Base-by-base conservation (phyloP, 176 grass and related monocot genomes). In the Musa acuminata region DNA sequence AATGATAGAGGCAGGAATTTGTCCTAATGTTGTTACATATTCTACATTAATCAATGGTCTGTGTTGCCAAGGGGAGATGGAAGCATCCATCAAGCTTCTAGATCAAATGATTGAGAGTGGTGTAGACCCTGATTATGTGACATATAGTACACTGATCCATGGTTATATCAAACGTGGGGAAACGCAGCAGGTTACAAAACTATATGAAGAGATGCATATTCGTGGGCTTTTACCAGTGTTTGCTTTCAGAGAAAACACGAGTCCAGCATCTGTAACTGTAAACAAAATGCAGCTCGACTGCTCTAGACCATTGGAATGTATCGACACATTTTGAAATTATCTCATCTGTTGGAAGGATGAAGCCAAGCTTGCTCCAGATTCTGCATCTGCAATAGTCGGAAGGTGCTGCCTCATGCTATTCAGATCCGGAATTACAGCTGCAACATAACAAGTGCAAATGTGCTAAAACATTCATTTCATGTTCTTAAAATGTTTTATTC, bases 71-170 rank as follows among this genome's bases (percentile, higher is more conserved):
- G 94, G 94, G 60, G 87, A 98, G 75, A 93, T 90, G 87, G 84
- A 98, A 80, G 90, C 92, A 85, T 85, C 94, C 82, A 87, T 91
- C 77, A 92, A 90, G 25, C 78, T 98, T 76, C 75, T 98, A 77
- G 87, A 91, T 73, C 90, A 98, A 91, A 93, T 98, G 94, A 89
- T 98, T 76, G 85, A 91, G 77, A 87, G 87, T 75, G 84, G 83
- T 72, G 80, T 98, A 2, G 82, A 93, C 81, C 94, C 94, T 50
- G 89, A 93, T 87, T 93, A 91, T 85, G 69, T 93, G 67, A 98
- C 90, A 82, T 98, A 93, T 77, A 83, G 83, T 80, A 89, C 85
- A 62, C 76, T 98, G 72, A 79, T 98, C 79, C 87, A 87, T 71
- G 88, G 88, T 87, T 93, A 91, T 35, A 78, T 98, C 78, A 90